These are phyloP conservation scores for Jaapia argillacea DNA, from an alignment of 768 basidiomycete species.

Conservation along the genomic window DNA sequence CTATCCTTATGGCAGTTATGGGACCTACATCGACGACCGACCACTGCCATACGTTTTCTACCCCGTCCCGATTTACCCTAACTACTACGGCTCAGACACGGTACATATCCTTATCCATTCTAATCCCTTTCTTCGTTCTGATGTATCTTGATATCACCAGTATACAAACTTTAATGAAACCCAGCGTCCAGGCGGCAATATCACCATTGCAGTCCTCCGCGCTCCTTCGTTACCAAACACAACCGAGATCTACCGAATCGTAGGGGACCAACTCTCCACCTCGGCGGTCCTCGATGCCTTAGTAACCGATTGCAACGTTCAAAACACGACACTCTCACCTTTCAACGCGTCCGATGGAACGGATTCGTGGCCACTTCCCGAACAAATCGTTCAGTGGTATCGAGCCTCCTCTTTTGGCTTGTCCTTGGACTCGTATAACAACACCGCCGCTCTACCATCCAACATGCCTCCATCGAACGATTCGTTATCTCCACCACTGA, in stretches of 20 bases:
- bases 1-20: conserved; percentile 2
- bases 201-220: neutral
- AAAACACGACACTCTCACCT: neutral
- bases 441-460: conserved; percentile 10
- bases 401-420: conserved; percentile 16
- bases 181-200: neutral
- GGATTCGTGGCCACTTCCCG: neutral
- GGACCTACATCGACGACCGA: neutral
- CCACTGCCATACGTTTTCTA: conserved; percentile 4
- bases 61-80: neutral
- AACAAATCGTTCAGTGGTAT: conserved; percentile 13
- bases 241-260: conserved; percentile 2
- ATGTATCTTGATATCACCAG: neutral
- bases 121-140: neutral
- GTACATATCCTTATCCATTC: too few relatives aligned
- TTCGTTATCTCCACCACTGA: neutral
- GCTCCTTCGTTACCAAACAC: neutral
- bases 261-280: conserved; percentile 1
- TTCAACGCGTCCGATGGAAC: too few relatives aligned
- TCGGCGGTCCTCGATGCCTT: conserved; percentile 1
- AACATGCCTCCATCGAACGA: neutral
- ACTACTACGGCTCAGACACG: neutral
- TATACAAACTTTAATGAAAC: neutral
- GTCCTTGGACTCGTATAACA: conserved; percentile 17
- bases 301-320: neutral